Evolutionary conservation across 768 basidiomycete species (phyloP).

Genomic region (Collybiopsis luxurians): DNA sequence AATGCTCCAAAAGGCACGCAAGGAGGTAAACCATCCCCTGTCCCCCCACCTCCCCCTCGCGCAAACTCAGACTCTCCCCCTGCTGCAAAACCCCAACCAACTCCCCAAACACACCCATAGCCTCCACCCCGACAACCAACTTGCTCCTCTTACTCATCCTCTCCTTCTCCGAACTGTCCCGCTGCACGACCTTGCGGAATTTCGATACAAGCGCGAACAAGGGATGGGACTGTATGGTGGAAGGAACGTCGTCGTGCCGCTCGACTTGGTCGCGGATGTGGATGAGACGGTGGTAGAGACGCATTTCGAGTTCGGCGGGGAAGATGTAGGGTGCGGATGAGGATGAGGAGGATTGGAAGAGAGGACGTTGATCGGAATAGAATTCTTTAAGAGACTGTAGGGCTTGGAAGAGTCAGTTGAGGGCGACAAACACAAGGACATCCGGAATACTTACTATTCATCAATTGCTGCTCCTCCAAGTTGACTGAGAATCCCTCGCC

Average conservation of each 20-base stretch:
- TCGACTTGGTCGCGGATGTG: constrained; percentile 86
- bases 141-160: constrained; percentile 69
- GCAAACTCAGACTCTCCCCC: neutral
- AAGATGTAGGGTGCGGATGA: constrained; percentile 46
- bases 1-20: constrained; percentile 83
- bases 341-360: constrained; percentile 26
- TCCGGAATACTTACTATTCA: constrained; percentile 70
- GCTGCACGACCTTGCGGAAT: constrained; percentile 79
- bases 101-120: constrained; percentile 65
- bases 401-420: constrained; percentile 42
- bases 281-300: constrained; percentile 89
- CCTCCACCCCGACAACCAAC: constrained; percentile 60
- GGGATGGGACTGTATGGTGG: constrained; percentile 63
- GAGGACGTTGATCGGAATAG: constrained; percentile 76
- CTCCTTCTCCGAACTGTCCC: constrained; percentile 50
- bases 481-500: constrained; percentile 54
- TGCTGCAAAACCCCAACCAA: constrained; percentile 61
- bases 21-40: constrained; percentile 82
- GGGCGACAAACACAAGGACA: too few species aligned
- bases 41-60: constrained; percentile 49
- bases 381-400: constrained; percentile 91
- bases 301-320: constrained; percentile 91
- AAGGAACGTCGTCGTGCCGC: constrained; percentile 71
- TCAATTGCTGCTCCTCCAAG: constrained; percentile 85
- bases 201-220: constrained; percentile 81